Percentiles rank a stretch among this genome's conserved stretches.
Evolutionary conservation across 2,329 filamentous ascomycete species (phyloP).

Genomic region (Hypoxylon rubiginosum): DNA sequence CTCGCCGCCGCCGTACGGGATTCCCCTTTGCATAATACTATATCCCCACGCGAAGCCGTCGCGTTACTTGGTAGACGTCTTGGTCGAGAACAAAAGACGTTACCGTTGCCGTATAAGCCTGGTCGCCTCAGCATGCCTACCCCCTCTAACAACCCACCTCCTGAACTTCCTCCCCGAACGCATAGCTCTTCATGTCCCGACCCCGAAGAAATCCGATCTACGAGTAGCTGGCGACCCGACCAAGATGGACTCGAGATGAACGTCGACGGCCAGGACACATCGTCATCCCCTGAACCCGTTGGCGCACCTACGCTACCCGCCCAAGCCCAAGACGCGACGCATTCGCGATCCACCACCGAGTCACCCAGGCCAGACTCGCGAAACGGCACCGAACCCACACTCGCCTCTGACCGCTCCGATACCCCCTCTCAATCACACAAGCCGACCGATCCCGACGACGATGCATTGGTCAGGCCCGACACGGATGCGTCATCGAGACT

Average conservation of each 20-base stretch:
- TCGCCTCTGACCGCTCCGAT: constrained; percentile 40
- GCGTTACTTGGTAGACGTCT: constrained; percentile 5
- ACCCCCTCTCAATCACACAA: constrained; percentile 44
- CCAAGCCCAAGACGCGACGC: constrained; percentile 39
- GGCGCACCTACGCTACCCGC: constrained; percentile 35
- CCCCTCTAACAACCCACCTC: constrained; percentile 48
- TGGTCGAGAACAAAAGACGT: neutral
- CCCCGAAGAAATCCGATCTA: constrained; percentile 48
- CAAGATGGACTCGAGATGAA: constrained; percentile 49
- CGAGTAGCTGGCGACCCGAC: constrained; percentile 45
- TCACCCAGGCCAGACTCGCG: constrained; percentile 47
- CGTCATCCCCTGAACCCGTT: constrained; percentile 45
- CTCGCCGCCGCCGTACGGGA: neutral
- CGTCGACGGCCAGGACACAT: constrained; percentile 43
- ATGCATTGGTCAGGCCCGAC: constrained; percentile 30
- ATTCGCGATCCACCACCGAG: constrained; percentile 47
- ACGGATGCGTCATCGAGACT: constrained; percentile 23
- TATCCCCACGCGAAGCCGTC: constrained; percentile 21
- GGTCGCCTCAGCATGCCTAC: constrained; percentile 49
- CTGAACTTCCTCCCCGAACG: constrained; percentile 48
- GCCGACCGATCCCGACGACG: constrained; percentile 43
- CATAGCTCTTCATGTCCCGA: constrained; percentile 53
- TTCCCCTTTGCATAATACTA: constrained; percentile 2
- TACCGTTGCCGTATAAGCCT: constrained; percentile 1
- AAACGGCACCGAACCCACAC: constrained; percentile 38